Conservation (phyloP, 2,329 filamentous ascomycete species). For the Xylariaceae sp. region DNA sequence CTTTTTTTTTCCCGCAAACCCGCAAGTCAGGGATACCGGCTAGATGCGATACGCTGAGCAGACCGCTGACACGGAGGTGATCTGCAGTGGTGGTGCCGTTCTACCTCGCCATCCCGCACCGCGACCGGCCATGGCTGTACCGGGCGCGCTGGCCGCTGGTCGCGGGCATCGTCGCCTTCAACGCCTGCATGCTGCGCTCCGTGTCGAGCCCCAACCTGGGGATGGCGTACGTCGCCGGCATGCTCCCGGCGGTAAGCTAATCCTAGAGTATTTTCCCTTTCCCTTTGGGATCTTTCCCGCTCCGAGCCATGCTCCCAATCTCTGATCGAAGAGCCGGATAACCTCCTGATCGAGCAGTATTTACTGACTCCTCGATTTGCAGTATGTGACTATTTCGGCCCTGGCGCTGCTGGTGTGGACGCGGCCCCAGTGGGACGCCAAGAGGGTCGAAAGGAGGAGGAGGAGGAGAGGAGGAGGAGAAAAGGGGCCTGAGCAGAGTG, state of each 20-base stretch:
- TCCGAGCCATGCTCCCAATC: too few species aligned
- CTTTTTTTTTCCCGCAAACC: too few species aligned
- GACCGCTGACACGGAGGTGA: too few species aligned
- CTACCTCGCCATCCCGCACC: slow-evolving; percentile 51
- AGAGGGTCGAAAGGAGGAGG: slow-evolving; percentile 36
- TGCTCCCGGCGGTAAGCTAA: slow-evolving; percentile 39
- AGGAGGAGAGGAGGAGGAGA: slow-evolving; percentile 2
- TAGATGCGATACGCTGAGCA: too few species aligned
- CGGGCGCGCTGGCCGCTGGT: slow-evolving; percentile 42
- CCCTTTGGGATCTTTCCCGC: too few species aligned
- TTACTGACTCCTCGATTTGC: too few species aligned
- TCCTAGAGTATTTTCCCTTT: too few species aligned
- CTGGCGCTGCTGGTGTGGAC: slow-evolving; percentile 45
- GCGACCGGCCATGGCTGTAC: slow-evolving; percentile 41
- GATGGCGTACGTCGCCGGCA: slow-evolving; percentile 40
- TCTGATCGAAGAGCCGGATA: too few species aligned
- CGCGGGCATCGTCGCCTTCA: slow-evolving; percentile 33
- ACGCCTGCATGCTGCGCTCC: slow-evolving; percentile 32
- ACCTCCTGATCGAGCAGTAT: too few species aligned
- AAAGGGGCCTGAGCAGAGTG: background rate
- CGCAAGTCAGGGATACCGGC: too few species aligned
- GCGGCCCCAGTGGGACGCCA: slow-evolving; percentile 48
- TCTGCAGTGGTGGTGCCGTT: too few species aligned
- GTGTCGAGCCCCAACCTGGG: slow-evolving; percentile 46
- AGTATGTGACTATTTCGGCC: slow-evolving; percentile 44